These are phyloP conservation scores for Talaromyces liani DNA, from an alignment of 495 filamentous ascomycete species.

Conservation along the genomic window DNA sequence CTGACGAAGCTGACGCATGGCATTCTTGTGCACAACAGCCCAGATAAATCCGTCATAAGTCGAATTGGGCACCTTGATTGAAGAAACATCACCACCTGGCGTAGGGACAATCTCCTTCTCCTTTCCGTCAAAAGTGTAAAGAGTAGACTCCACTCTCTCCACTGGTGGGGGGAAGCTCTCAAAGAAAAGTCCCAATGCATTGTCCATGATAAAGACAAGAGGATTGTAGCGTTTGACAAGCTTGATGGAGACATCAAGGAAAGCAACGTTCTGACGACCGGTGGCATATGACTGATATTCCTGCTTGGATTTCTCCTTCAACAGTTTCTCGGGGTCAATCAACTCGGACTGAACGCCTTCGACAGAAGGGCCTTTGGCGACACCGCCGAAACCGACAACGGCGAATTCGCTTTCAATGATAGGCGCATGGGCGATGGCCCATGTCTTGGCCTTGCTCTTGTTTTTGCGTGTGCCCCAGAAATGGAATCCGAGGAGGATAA, in stretches of 20 bases:
- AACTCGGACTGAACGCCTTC: constrained; percentile 38
- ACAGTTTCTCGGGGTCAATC: constrained; percentile 47
- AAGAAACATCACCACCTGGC: constrained; percentile 38
- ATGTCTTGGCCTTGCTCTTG: constrained; percentile 67
- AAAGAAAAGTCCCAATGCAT: constrained; percentile 64
- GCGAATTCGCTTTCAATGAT: constrained; percentile 76
- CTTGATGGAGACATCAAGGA: constrained; percentile 74
- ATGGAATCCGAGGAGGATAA: constrained; percentile 68
- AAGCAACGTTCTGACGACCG: constrained; percentile 88
- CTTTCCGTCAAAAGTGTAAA: constrained; percentile 86
- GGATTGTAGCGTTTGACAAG: constrained; percentile 90
- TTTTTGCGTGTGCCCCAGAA: constrained; percentile 78
- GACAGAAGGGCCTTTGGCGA: constrained; percentile 26
- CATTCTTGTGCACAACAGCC: constrained; percentile 90
- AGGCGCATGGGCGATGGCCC: constrained; percentile 68
- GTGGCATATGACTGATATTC: constrained; percentile 89
- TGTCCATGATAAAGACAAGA: constrained; percentile 60
- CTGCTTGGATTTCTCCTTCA: constrained; percentile 77
- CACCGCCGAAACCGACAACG: constrained; percentile 68
- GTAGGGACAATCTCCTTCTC: constrained; percentile 69
- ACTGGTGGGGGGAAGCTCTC: constrained; percentile 59
- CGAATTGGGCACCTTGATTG: constrained; percentile 57
- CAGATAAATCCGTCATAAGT: constrained; percentile 86
- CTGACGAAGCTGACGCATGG: constrained; percentile 82
- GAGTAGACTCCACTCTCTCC: constrained; percentile 65